Conservation (phyloP, 2,329 filamentous ascomycete genomes). For the Exophiala lecanii-corni region DNA sequence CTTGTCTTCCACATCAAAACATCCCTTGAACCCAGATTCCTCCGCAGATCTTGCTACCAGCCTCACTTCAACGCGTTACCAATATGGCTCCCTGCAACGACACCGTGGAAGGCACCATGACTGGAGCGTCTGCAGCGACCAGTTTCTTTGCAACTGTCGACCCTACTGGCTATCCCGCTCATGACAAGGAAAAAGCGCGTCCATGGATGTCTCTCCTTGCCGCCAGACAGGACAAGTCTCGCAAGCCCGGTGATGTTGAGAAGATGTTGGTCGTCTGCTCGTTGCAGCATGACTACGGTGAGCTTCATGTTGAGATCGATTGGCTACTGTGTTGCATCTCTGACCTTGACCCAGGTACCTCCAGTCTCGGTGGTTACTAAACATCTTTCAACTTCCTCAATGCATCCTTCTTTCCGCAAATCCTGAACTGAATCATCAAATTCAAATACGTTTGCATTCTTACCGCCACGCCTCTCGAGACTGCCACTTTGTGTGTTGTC, state of each 20-base stretch:
- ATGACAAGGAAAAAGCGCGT: constrained; percentile 6
- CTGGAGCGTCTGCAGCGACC: not conserved
- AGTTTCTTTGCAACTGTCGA: constrained; percentile 5
- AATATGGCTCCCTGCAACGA: constrained; percentile 5
- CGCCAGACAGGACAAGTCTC: not conserved
- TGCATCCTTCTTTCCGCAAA: not conserved
- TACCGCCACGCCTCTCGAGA: too few species aligned
- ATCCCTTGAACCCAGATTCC: not conserved
- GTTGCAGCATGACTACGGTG: constrained; percentile 7
- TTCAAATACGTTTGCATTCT: not conserved
- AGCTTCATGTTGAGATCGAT: too few species aligned
- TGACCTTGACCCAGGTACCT: not conserved
- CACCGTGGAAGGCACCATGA: constrained; percentile 1
- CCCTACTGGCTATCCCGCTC: constrained; percentile 5
- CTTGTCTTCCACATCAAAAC: not conserved
- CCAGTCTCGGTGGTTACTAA: constrained; percentile 1
- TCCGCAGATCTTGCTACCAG: too few species aligned
- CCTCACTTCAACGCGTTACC: not conserved
- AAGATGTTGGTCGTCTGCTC: constrained; percentile 7
- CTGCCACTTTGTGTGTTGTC: too few species aligned
- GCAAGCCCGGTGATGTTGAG: constrained; percentile 1
- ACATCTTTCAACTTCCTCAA: not conserved
- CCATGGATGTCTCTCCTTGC: constrained; percentile 6
- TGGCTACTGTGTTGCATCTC: too few species aligned
- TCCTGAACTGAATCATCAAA: too few species aligned